Evolutionary conservation across 805 yeast genomes (phyloP), one percentile per base, ranked within the genome.

Genomic region (Cyberlindnera americana): DNA sequence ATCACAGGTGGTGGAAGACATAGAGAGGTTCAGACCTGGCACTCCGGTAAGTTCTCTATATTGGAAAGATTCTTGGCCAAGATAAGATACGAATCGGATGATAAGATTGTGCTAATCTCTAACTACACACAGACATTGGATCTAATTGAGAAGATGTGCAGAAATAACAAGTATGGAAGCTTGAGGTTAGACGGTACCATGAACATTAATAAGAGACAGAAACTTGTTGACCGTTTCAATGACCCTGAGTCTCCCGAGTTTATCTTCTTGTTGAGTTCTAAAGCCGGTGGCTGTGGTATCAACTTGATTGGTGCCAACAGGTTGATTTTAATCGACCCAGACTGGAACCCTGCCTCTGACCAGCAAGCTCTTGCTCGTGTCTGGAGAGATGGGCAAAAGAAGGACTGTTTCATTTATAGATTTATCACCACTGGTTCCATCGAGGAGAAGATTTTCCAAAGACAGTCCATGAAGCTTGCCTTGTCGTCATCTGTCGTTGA

Each of bases 261-360:
- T 60, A 79, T 93, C 2, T 93, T 93, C 53, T 68, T 93, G 44
- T 67, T 93, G 37, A 86, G 96, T 58, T 86, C 96, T 7, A 93
- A 93, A 61, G 99, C 99, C 1, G 99, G 99, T 53, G 99, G 99
- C 1, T 93, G 99, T 69, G 99, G 99, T 64, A 87, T 93, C 54
- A 93, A 93, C 60, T 73, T 93, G 53, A 91, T 93, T 54, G 99
- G 99, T 11, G 99, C 98, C 3, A 93, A 93, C 50, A 72, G 99
- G 47, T 68, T 93, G 46, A 77, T 93, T 16, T 66, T 93, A 34
- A 70, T 93, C 57, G 99, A 93, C 59, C 84, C 84, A 0, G 99
- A 93, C 60, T 93, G 99, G 99, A 91, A 91, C 56, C 99, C 99
- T 0, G 98, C 99, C 0, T 83, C 96, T 1, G 99, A 91, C 58